Evolutionary conservation across 2,329 filamentous ascomycete genomes (phyloP), one percentile per base, ranked within the genome.

Genomic region (Diaporthe longicolla): DNA sequence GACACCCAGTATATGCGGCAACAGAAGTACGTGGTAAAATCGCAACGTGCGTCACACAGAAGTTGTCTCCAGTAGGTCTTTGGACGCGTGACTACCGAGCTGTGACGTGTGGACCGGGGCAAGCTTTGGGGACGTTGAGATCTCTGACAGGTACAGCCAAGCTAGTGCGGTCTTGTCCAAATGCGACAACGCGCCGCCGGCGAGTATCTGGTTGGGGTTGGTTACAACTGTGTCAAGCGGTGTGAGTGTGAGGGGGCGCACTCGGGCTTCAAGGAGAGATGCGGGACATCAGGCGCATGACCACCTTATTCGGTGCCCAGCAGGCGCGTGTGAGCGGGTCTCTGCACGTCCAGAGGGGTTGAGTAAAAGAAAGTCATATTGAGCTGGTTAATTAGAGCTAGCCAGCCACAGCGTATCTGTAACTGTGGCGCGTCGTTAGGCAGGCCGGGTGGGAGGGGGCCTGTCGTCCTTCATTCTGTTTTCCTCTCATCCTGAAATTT

Each of bases 61-160:
- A 29, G 8, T 29, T 63, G 37, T 21, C 29, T 45, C 58, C 10
- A 24, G 26, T 24, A 21, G 8, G 26, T 52, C 3, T 35, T 21
- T 17, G 13, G 11, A 26, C 24, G 40, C 24, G 24, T 29, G 35
- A 21, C 24, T 26, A 21, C 43, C 43, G 21, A 48, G 61, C 21
- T 11, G 43, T 52, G 29, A 24, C 50, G 61, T 24, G 13, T 17
- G 29, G 61, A 52, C 29, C 13, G 37, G 37, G 35, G 11, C 37
- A 13, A 40, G 29, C 37, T 13, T n/a, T 32, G 63, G 21, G 19
- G 24, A 15, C 45, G 24, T 37, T 19, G 17, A 10, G 26, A 21
- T n/a, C 43, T 65, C 17, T 35, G 29, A 65, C 61, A 50, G 61
- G 61, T 50, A 65, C 61, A 63, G n/a, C 55, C 55, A 26, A 32